These are phyloP conservation scores for Gastrolobium villosum DNA, from an alignment of 306 rosid genomes.

Conservation along the genomic window DNA sequence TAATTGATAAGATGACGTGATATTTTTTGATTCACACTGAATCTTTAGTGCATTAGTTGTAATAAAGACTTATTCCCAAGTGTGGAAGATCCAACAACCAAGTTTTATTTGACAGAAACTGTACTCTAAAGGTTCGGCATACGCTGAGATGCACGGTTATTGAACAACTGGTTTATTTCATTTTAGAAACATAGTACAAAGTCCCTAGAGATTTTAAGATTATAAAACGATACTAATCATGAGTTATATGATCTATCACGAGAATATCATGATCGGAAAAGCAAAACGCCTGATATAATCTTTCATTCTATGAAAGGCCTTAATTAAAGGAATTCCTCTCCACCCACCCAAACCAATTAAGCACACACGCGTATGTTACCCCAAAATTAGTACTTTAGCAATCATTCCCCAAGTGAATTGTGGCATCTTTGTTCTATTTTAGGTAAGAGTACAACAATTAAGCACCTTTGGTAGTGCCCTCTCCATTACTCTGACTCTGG, in stretches of 20 bases:
- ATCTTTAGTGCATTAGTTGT: no score
- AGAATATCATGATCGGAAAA: background rate
- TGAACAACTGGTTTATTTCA: background rate
- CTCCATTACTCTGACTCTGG: background rate
- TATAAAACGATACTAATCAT: background rate
- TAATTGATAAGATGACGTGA: no score
- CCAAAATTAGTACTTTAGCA: background rate
- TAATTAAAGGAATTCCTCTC: background rate
- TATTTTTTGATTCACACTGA: no score
- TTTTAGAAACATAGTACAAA: background rate
- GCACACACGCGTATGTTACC: background rate
- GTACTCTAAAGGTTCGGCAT: background rate
- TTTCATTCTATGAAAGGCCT: background rate
- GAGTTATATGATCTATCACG: background rate
- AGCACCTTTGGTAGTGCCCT: slow-evolving; percentile 27
- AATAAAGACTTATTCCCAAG: no score
- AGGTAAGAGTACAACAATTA: background rate
- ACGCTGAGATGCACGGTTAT: background rate
- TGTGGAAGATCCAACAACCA: no score
- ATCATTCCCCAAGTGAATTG: slow-evolving; percentile 8
- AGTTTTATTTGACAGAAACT: background rate
- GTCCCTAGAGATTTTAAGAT: background rate
- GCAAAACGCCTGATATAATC: slow-evolving; percentile 11
- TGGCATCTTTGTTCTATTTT: background rate
- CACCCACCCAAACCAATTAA: background rate